Conservation (phyloP, 306 rosid genomes). For the Potentilla sterilis region DNA sequence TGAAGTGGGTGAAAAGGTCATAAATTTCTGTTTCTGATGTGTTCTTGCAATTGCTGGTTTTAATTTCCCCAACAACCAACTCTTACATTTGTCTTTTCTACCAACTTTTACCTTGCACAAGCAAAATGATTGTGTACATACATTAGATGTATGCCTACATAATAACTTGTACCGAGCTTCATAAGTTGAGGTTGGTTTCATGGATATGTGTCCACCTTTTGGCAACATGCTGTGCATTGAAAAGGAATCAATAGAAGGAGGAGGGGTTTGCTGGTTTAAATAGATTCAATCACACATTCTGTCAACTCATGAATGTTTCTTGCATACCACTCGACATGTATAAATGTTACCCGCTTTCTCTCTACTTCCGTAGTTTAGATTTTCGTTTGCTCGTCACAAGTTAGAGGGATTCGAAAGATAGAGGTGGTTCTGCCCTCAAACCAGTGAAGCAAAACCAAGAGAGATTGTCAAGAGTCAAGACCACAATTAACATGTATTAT, state of each 20-base stretch:
- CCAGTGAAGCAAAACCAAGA: neutral
- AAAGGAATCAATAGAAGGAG: neutral
- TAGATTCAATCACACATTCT: neutral
- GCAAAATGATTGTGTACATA: neutral
- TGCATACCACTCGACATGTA: neutral
- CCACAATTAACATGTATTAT: neutral
- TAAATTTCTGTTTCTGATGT: constrained; percentile 19
- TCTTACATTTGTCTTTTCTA: neutral
- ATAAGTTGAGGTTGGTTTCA: neutral
- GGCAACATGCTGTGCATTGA: neutral
- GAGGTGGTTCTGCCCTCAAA: neutral
- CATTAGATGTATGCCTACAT: neutral
- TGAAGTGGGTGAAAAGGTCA: constrained; percentile 6
- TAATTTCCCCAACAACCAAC: constrained; percentile 11
- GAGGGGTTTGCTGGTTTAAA: neutral
- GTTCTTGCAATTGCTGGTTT: neutral
- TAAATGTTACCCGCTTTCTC: neutral
- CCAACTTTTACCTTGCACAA: neutral
- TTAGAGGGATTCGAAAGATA: neutral
- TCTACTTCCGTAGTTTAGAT: neutral
- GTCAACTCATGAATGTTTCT: neutral
- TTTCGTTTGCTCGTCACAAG: neutral
- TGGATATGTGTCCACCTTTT: neutral
- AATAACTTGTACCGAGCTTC: neutral
- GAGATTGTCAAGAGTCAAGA: neutral